phyloP scores from a whole-genome alignment of 1,284 basidiomycete species.

The Marasmius oreades region DNA sequence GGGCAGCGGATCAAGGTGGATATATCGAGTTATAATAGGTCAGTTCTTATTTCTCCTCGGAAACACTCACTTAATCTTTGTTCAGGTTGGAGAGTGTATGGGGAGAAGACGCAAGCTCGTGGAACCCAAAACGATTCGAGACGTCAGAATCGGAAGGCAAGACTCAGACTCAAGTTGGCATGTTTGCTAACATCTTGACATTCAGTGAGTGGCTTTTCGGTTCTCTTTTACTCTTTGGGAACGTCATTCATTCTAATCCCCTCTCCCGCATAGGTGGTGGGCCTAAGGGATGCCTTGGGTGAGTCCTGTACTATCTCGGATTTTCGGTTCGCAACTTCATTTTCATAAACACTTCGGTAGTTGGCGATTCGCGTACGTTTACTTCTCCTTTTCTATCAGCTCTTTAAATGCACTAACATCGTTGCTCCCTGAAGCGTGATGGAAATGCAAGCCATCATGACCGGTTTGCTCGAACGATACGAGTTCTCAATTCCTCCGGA shows the following conservation, averaged over 20 bases:
- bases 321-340: no score
- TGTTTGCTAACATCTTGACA: neutral
- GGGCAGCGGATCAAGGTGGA: neutral
- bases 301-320: neutral
- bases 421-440: neutral
- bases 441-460: neutral
- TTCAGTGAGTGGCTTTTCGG: neutral
- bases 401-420: neutral
- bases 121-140: neutral
- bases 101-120: neutral
- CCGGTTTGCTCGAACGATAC: neutral
- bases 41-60: neutral
- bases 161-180: neutral
- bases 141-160: neutral
- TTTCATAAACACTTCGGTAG: neutral
- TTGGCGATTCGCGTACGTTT: neutral
- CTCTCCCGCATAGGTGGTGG: neutral
- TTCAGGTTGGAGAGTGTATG: neutral
- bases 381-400: neutral
- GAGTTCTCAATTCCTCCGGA: neutral
- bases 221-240: neutral
- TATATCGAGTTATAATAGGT: constrained; percentile 1
- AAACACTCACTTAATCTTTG: neutral
- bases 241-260: neutral
- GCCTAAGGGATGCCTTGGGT: neutral